A percentile compares a stretch with the other conserved stretches of the same genome.
Evolutionary conservation across 129 eudicot species (phyloP).

Genomic region (Artemisia tridentata): DNA sequence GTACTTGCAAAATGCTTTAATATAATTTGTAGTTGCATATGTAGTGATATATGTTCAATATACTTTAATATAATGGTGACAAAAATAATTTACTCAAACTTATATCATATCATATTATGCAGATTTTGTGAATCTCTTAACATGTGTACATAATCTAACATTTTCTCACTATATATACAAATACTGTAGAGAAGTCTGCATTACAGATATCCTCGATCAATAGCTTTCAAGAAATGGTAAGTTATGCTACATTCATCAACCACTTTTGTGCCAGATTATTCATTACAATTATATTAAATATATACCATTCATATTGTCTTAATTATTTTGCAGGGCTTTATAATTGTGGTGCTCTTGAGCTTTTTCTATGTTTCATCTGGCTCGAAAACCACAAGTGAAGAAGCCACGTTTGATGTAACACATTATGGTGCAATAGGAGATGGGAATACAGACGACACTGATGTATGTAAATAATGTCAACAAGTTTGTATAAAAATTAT

Average conservation of each 20-base stretch:
- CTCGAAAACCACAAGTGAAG: conserved; percentile 17
- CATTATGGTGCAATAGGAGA: conserved; percentile 49
- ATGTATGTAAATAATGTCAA: conserved; percentile 28
- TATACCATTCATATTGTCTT: background rate
- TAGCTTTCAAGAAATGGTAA: background rate
- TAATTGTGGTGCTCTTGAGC: conserved; percentile 10
- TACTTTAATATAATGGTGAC: too few relatives aligned
- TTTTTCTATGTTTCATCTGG: conserved; percentile 14
- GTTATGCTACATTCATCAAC: background rate
- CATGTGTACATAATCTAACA: background rate
- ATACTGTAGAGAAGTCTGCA: background rate
- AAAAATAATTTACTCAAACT: too few relatives aligned
- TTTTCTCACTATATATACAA: background rate
- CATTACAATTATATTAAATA: background rate
- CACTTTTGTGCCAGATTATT: background rate
- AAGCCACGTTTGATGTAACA: conserved; percentile 30
- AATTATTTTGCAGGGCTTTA: conserved; percentile 16
- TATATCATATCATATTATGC: too few relatives aligned
- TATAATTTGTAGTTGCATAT: too few relatives aligned
- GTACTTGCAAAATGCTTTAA: too few relatives aligned
- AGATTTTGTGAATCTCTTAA: background rate
- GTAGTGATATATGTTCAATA: too few relatives aligned
- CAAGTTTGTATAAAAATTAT: background rate
- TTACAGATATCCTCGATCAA: background rate
- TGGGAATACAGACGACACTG: conserved; percentile 36